Base-by-base conservation (phyloP, 176 grass and related monocot species). In the Carex littledalei region DNA sequence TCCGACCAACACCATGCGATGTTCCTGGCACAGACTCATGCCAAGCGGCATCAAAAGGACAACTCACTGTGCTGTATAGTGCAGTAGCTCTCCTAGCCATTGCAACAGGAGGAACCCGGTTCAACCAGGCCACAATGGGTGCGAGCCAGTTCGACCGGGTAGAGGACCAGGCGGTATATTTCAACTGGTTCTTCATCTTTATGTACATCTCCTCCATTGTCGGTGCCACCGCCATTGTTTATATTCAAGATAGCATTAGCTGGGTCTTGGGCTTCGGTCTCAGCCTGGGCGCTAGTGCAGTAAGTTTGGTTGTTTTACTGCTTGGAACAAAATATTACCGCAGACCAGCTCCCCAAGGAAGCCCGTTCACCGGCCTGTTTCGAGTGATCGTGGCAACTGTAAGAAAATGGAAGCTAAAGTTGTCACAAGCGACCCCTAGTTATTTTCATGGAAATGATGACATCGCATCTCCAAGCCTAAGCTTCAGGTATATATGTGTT, bases 121-220 rank as follows among this genome's bases (percentile, higher is more conserved):
- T 94, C 87, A 92, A 92, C 80, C 86, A 87, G 58, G 90, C 86
- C 21, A 94, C 92, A 21, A 86, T 97, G 68, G 94, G 94, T 55
- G 92, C 94, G 3, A 55, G 81, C 84, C 94, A 94, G 87, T 97
- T 97, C 72, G 90, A 94, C 29, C 4, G 52, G 20, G n/a, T 65
- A 34, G 56, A 90, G 49, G 86, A 91, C 71, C 88, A 67, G 6
- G 89, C 92, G 57, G 67, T 92, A 54, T 92, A 81, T 67, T 94
- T 97, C 87, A 94, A 92, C 84, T 97, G 90, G 92, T 97, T 87
- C 87, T 94, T 92, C 87, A 87, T 94, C 63, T 84, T 88, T 69
- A 3, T 94, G 22, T 91, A 94, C 71, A 64, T 76, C 0, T 82
- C 92, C 6, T 3, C 87, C n/a, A 84, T 97, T 18, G n/a, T 87